phyloP scores from a whole-genome alignment of 441 rosid genomes.

The Brassica balearica region DNA sequence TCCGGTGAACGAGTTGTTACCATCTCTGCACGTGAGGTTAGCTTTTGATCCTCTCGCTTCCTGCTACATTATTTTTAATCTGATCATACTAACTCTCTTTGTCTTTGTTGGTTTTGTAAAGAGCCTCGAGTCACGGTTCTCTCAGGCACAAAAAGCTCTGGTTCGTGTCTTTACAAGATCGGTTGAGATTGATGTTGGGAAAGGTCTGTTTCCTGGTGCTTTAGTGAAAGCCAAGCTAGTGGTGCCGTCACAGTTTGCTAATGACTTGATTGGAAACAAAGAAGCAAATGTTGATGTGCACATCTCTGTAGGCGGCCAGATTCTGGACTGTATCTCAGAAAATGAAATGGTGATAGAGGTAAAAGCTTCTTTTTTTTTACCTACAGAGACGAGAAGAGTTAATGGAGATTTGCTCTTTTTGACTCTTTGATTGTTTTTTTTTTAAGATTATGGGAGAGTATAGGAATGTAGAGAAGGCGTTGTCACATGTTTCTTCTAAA shows the following conservation, averaged over 20 bases:
- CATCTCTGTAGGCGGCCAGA: constrained; percentile 47
- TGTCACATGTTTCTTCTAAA: constrained; percentile 36
- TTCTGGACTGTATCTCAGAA: constrained; percentile 40
- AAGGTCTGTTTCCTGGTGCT: constrained; percentile 42
- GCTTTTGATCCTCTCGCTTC: constrained; percentile 25
- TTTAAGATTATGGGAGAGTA: constrained; percentile 39
- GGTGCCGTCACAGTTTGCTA: constrained; percentile 49
- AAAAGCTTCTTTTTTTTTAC: background rate
- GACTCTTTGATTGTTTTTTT: constrained; percentile 10
- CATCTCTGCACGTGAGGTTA: constrained; percentile 66
- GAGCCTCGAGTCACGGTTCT: constrained; percentile 56
- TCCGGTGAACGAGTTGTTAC: constrained; percentile 60
- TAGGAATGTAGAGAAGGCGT: constrained; percentile 37
- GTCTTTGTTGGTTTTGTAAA: constrained; percentile 36
- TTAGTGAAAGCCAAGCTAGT: constrained; percentile 60
- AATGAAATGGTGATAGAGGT: constrained; percentile 67
- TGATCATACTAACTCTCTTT: constrained; percentile 1
- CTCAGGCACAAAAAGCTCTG: constrained; percentile 69
- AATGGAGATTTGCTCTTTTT: background rate
- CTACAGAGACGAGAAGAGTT: background rate
- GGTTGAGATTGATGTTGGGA: constrained; percentile 57
- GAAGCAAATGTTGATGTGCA: constrained; percentile 49
- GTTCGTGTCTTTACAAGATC: constrained; percentile 64
- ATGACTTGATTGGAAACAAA: constrained; percentile 45
- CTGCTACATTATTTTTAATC: background rate